Conservation (phyloP, 2,329 filamentous ascomycete species). For the Didymella lethalis region DNA sequence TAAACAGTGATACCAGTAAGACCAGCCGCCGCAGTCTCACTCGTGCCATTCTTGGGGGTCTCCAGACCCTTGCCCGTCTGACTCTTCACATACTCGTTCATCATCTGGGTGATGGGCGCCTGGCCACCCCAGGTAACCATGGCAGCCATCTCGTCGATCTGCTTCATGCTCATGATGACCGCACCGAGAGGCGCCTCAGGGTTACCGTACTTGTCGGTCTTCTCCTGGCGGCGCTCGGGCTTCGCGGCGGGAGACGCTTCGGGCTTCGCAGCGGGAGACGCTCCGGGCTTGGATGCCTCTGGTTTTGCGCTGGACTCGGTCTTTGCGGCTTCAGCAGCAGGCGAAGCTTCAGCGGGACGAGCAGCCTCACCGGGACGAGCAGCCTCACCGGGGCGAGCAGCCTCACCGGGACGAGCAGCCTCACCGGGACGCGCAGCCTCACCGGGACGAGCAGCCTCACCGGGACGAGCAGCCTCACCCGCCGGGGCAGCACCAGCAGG, state of each 20-base stretch:
- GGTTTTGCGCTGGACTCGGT: constrained; percentile 22
- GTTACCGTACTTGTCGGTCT: constrained; percentile 34
- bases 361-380: constrained; percentile 15
- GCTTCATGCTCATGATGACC: constrained; percentile 46
- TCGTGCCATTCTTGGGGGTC: constrained; percentile 12
- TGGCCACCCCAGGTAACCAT: constrained; percentile 39
- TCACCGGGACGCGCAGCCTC: constrained; percentile 18
- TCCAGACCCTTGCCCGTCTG: constrained; percentile 32
- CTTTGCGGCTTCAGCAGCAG: constrained; percentile 17
- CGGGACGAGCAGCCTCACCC: constrained; percentile 17
- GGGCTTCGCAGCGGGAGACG: constrained; percentile 11
- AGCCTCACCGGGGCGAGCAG: constrained; percentile 4
- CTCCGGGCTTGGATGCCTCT: constrained; percentile 14
- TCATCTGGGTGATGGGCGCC: constrained; percentile 45
- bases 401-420: not conserved
- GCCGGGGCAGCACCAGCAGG: constrained; percentile 5
- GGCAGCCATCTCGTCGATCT: constrained; percentile 45
- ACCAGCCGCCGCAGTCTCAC: not conserved
- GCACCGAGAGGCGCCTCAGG: constrained; percentile 34
- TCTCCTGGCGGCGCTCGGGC: constrained; percentile 30
- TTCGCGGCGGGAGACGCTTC: constrained; percentile 22
- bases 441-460: constrained; percentile 11
- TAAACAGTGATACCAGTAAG: constrained; percentile 14
- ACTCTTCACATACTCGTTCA: constrained; percentile 44
- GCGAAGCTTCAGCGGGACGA: not conserved